Conservation (phyloP, 495 filamentous ascomycete genomes). For the Xylaria scruposa region DNA sequence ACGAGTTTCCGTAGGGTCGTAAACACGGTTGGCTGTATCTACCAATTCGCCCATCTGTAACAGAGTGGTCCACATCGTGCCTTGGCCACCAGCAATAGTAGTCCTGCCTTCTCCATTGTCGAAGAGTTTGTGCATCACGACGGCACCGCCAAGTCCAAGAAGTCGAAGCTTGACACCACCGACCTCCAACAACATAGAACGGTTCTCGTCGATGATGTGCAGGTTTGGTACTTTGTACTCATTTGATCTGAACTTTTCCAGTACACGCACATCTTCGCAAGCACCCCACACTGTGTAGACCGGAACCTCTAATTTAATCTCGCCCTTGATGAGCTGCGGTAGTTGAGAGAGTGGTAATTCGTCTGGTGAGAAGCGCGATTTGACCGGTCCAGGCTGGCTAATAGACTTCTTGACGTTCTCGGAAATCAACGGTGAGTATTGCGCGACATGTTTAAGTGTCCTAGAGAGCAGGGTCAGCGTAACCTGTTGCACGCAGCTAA, state of each 20-base stretch:
- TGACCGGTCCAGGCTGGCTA: slow-evolving; percentile 68
- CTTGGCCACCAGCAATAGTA: slow-evolving; percentile 97
- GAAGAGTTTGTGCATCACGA: slow-evolving; percentile 99
- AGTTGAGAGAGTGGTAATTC: slow-evolving; percentile 96
- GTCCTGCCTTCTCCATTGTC: slow-evolving; percentile 98
- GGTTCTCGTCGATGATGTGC: slow-evolving; percentile 97
- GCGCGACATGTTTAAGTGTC: slow-evolving; percentile 96
- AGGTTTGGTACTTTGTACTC: slow-evolving; percentile 99
- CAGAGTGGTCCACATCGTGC: slow-evolving; percentile 99
- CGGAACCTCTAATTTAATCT: slow-evolving; percentile 87
- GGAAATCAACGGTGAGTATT: slow-evolving; percentile 93
- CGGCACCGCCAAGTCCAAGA: slow-evolving; percentile 91
- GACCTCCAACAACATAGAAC: slow-evolving; percentile 90
- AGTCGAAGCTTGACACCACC: slow-evolving; percentile 96
- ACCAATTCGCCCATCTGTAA: slow-evolving; percentile 98
- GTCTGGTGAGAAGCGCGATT: slow-evolving; percentile 76
- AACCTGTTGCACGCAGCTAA: slow-evolving; percentile 25
- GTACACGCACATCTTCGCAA: slow-evolving; percentile 96
- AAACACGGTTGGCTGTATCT: slow-evolving; percentile 96
- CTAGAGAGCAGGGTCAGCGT: slow-evolving; percentile 52
- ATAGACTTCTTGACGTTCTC: slow-evolving; percentile 89
- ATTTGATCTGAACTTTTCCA: slow-evolving; percentile 97
- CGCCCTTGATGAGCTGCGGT: slow-evolving; percentile 86
- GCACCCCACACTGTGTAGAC: slow-evolving; percentile 99
- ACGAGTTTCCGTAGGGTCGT: slow-evolving; percentile 98